A percentile compares a stretch with the other conserved stretches of the same genome.
These are phyloP conservation scores for Suillus decipiens DNA, from an alignment of 768 basidiomycete species.

Conservation along the genomic window DNA sequence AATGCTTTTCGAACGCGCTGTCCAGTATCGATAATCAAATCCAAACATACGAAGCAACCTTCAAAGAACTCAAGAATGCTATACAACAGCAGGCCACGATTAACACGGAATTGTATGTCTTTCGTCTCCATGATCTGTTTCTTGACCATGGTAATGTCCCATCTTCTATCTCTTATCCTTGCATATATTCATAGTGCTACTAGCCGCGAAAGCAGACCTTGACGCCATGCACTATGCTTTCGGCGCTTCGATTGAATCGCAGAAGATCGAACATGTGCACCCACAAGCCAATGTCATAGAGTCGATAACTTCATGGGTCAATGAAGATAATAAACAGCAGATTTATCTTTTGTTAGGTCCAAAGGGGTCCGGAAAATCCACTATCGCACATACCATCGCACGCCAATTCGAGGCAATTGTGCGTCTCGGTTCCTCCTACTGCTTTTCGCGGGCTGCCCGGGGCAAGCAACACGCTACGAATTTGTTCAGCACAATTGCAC, in stretches of 20 bases:
- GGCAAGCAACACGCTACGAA: constrained; percentile 22
- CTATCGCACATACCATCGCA: constrained; percentile 33
- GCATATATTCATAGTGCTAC: background rate
- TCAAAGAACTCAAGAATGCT: constrained; percentile 7
- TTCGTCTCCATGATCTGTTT: constrained; percentile 4
- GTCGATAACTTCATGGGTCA: constrained; percentile 22
- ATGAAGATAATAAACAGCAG: constrained; percentile 16
- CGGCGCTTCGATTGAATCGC: constrained; percentile 27
- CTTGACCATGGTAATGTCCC: background rate
- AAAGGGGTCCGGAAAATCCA: constrained; percentile 34
- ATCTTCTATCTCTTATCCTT: background rate
- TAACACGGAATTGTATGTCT: background rate
- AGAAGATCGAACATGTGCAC: constrained; percentile 13
- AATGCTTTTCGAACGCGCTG: background rate
- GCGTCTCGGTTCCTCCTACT: constrained; percentile 35
- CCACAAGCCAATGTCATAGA: constrained; percentile 17
- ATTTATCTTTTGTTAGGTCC: constrained; percentile 31
- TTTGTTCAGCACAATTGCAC: constrained; percentile 37
- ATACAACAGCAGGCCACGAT: constrained; percentile 7
- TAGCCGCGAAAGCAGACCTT: constrained; percentile 17
- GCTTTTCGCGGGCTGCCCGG: constrained; percentile 23
- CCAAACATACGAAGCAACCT: constrained; percentile 1
- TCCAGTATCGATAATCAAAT: constrained; percentile 10
- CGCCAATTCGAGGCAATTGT: constrained; percentile 24
- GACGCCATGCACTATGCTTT: constrained; percentile 20